Evolutionary conservation across 768 basidiomycete genomes (phyloP).

Genomic region (Phallus indusiatus): DNA sequence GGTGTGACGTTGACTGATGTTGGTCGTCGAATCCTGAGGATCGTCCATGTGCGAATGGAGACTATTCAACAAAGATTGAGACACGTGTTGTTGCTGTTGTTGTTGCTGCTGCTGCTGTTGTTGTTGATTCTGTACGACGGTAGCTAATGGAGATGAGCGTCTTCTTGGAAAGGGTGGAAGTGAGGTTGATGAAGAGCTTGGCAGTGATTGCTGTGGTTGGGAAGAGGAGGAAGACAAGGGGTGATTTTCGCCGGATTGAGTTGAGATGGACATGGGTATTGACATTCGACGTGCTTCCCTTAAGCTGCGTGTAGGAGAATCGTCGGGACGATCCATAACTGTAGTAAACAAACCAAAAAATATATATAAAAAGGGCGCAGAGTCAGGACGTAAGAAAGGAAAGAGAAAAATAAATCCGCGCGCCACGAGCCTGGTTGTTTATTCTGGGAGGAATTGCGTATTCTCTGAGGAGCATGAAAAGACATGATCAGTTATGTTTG

Average conservation of each 20-base stretch:
- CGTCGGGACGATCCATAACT: slow-evolving; percentile 10
- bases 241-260: slow-evolving; percentile 22
- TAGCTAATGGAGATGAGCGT: background rate
- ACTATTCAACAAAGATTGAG: background rate
- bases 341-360: too few relatives aligned
- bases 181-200: slow-evolving; percentile 31
- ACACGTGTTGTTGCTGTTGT: background rate
- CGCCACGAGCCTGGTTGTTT: slow-evolving; percentile 35
- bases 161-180: background rate
- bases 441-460: slow-evolving; percentile 34
- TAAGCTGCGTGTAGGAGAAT: slow-evolving; percentile 21
- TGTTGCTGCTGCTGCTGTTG: too few relatives aligned
- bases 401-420: slow-evolving; percentile 15
- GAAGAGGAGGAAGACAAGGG: slow-evolving; percentile 21
- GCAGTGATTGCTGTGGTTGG: slow-evolving; percentile 32
- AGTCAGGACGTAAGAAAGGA: slow-evolving; percentile 17
- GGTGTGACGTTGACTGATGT: slow-evolving; percentile 15
- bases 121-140: background rate
- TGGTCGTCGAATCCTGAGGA: slow-evolving; percentile 18
- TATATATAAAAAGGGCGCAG: slow-evolving; percentile 13
- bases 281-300: slow-evolving; percentile 37
- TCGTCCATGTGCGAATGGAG: background rate
- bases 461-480: slow-evolving; percentile 48
- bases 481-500: slow-evolving; percentile 37
- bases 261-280: slow-evolving; percentile 30